Percentiles rank a stretch among this genome's conserved stretches.
Conservation (phyloP, 2,329 filamentous ascomycete species). For the Colletotrichum sp. region DNA sequence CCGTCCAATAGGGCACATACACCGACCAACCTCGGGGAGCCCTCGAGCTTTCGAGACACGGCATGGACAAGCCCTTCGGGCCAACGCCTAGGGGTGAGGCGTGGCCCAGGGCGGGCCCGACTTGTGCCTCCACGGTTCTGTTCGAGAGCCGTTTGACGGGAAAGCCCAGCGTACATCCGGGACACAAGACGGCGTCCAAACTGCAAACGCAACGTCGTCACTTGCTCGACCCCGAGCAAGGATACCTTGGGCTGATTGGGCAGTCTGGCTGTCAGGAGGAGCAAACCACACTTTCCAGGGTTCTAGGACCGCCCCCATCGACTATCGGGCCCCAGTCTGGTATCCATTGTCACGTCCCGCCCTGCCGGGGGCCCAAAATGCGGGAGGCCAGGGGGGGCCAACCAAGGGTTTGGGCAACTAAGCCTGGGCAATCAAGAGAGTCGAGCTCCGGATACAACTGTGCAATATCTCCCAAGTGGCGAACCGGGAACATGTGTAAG, state of each 20-base stretch:
- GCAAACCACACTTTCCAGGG: slow-evolving; percentile 2
- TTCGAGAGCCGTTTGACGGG: slow-evolving; percentile 4
- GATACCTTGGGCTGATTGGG: neutral
- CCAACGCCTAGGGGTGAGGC: slow-evolving; percentile 1
- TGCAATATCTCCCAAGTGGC: neutral
- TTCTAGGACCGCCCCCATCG: neutral
- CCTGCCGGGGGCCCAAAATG: slow-evolving; percentile 3
- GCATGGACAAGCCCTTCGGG: neutral
- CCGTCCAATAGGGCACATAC: slow-evolving; percentile 19
- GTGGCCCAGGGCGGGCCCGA: slow-evolving; percentile 9
- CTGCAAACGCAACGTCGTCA: slow-evolving; percentile 12
- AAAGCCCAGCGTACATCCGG: neutral
- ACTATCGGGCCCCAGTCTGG: neutral
- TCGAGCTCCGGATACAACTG: neutral
- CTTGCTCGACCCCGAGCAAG: neutral
- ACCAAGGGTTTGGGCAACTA: neutral
- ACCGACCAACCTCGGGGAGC: neutral
- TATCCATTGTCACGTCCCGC: slow-evolving; percentile 8
- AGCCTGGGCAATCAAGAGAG: neutral
- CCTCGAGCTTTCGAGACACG: slow-evolving; percentile 5
- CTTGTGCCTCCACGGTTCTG: neutral
- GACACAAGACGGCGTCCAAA: neutral
- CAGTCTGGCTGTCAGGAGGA: neutral
- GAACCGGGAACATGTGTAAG: slow-evolving; percentile 10
- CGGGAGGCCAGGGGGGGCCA: slow-evolving; percentile 10